Base-by-base conservation (phyloP, 495 filamentous ascomycete species). In the Aspergillus carlsbadensis region DNA sequence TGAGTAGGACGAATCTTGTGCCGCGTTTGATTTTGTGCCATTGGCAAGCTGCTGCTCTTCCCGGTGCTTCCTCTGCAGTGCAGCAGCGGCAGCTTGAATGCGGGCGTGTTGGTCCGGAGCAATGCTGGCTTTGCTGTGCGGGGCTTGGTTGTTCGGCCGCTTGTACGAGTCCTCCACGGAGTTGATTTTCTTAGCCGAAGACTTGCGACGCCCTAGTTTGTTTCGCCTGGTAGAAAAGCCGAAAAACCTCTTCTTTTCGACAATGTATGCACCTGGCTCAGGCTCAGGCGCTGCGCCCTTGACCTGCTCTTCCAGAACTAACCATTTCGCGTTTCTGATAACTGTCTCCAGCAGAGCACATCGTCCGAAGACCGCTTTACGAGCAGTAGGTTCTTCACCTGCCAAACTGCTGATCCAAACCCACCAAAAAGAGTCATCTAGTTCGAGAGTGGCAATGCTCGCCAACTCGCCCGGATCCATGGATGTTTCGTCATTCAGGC, bases 371-470 rank as follows among this genome's bases (percentile, higher is more conserved):
- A 90, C 90, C 4, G 92, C 87, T 70, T 98, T 98, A 53, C 94
- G 84, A 29, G 85, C 78, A 0, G 83, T 70, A 2, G 91, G 85
- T 70, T 98, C 94, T 63, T 98, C 94, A 6, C 84, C 87, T 2
- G 92, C 93, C 67, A 98, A 72, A 78, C 94, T 98, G 62, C 84
- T 94, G 80, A 98, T 97, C 94, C 94, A 98, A 21, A 98, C 94
- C 94, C 94, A 98, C 95, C 95, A 98, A 69, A 98, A 98, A 0
- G 92, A 87, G 66, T 98, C 94, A 65, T 98, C 94, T 10, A 98
- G 76, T 56, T 95, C 88, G 44, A 98, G 82, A 41, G 81, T 80
- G 29, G 81, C 87, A 60, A 98, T 96, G 62, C 90, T 96, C 21
- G 93, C 93, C 41, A 98, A 79, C 78, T 98, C 94, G 37, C 91